These are phyloP conservation scores for Talaromyces verruculosus DNA, from an alignment of 2,329 filamentous ascomycete genomes.

Conservation along the genomic window DNA sequence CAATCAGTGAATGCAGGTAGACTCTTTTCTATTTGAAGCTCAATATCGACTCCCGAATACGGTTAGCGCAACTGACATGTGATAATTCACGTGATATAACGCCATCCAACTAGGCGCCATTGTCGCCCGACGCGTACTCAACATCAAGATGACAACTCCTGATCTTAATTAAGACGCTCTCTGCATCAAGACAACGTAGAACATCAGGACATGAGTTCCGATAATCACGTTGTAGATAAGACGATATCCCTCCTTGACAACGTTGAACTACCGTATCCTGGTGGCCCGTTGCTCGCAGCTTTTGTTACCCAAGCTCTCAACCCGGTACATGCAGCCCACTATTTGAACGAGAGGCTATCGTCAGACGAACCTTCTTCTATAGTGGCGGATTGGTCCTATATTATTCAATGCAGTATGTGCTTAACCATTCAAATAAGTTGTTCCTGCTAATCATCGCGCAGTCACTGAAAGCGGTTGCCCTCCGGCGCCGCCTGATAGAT, in stretches of 20 bases:
- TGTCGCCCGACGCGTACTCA: not conserved
- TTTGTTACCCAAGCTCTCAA: conserved; percentile 4
- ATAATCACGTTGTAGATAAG: not conserved
- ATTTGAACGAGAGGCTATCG: not conserved
- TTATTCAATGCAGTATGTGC: not conserved
- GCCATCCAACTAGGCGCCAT: not conserved
- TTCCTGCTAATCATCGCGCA: not conserved
- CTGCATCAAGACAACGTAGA: not conserved
- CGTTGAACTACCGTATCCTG: not conserved
- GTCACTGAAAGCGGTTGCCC: not conserved
- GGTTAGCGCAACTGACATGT: not conserved
- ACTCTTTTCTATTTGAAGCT: not conserved
- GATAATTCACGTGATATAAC: not conserved
- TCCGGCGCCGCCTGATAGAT: not conserved
- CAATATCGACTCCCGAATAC: not conserved
- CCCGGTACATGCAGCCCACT: not conserved
- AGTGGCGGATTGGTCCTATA: not conserved
- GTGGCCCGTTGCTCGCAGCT: not conserved
- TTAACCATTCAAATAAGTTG: not conserved
- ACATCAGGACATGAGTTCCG: not conserved
- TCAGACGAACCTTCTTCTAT: not conserved
- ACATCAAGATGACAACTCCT: not conserved
- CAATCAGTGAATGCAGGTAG: not conserved
- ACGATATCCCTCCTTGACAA: not conserved
- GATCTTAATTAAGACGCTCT: not conserved